Evolutionary conservation across 768 basidiomycete species (phyloP).

Genomic region (Amanita subjunquillea): DNA sequence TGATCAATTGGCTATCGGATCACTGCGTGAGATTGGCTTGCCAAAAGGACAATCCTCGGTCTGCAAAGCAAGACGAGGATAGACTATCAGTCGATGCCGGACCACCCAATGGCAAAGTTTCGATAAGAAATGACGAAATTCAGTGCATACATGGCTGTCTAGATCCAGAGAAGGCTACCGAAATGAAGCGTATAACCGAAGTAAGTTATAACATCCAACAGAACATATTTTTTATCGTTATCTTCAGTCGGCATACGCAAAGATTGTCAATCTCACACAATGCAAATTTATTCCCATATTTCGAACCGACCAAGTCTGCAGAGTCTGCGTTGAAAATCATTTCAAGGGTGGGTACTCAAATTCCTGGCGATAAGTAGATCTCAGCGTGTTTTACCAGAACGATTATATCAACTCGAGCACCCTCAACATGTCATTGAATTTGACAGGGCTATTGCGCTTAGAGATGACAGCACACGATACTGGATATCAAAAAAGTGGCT

Average conservation of each 20-base stretch:
- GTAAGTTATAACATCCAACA: slow-evolving; percentile 21
- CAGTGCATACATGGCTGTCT: slow-evolving; percentile 53
- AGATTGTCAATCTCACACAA: slow-evolving; percentile 32
- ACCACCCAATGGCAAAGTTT: slow-evolving; percentile 1
- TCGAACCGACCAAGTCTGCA: slow-evolving; percentile 45
- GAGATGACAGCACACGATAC: slow-evolving; percentile 34
- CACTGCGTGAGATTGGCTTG: slow-evolving; percentile 14
- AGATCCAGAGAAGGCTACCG: slow-evolving; percentile 44
- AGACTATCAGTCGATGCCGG: not conserved
- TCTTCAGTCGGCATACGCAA: slow-evolving; percentile 31
- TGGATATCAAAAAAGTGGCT: slow-evolving; percentile 80
- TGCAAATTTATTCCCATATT: slow-evolving; percentile 40
- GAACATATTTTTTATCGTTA: not conserved
- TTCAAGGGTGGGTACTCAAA: slow-evolving; percentile 41
- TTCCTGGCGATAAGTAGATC: not conserved
- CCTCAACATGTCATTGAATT: slow-evolving; percentile 49
- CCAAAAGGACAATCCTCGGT: not conserved
- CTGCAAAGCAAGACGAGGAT: not conserved
- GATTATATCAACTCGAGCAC: slow-evolving; percentile 60
- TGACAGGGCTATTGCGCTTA: slow-evolving; percentile 37
- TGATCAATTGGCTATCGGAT: slow-evolving; percentile 52
- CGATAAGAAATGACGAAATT: slow-evolving; percentile 30
- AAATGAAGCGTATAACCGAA: slow-evolving; percentile 61
- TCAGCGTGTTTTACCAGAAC: slow-evolving; percentile 32
- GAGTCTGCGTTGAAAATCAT: slow-evolving; percentile 39